Conservation (phyloP, 306 rosid genomes). For the Canavalia gladiata region DNA sequence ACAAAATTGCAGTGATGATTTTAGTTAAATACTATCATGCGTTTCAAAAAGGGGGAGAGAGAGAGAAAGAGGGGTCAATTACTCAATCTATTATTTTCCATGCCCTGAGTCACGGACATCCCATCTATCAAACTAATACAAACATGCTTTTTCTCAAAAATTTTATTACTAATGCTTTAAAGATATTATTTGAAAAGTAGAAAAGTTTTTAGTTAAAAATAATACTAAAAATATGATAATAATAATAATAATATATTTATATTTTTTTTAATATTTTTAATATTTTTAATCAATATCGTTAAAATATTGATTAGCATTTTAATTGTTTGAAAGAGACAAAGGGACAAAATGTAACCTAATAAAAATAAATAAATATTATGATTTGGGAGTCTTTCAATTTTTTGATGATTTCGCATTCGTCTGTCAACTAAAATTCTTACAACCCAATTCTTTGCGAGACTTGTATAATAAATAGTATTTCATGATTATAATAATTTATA, state of each 20-base stretch:
- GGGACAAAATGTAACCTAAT: background rate
- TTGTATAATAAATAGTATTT: too few relatives aligned
- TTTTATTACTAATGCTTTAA: too few relatives aligned
- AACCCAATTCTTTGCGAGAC: background rate
- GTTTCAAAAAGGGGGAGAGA: background rate
- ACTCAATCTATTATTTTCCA: background rate
- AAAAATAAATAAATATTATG: background rate
- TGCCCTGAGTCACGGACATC: conserved; percentile 32
- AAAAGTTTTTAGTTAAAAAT: too few relatives aligned
- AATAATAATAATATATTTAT: too few relatives aligned
- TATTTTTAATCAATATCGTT: too few relatives aligned
- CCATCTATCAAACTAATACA: background rate
- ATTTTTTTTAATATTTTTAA: too few relatives aligned
- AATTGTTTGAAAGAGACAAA: conserved; percentile 9
- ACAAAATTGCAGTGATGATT: background rate
- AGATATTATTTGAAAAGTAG: too few relatives aligned
- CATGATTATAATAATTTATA: background rate
- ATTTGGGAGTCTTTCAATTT: background rate
- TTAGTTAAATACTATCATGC: background rate
- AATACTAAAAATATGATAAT: too few relatives aligned
- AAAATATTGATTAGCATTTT: too few relatives aligned
- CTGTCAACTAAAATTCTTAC: background rate
- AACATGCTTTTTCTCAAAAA: background rate
- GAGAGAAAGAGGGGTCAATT: background rate
- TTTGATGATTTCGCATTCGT: background rate